phyloP scores from a whole-genome alignment of 2,329 filamentous ascomycete genomes.

The Microsporum ferrugineum region DNA sequence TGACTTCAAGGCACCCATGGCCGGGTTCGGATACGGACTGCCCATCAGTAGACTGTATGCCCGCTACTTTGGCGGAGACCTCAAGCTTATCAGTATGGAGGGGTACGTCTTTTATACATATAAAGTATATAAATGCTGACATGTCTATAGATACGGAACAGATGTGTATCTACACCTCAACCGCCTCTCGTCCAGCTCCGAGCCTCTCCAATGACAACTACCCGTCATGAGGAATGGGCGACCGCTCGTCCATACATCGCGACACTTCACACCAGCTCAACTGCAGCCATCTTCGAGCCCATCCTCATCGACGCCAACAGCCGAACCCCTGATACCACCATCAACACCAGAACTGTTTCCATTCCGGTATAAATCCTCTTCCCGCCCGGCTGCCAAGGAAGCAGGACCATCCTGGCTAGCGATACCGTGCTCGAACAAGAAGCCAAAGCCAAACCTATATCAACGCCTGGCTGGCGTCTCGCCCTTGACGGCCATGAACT shows the following conservation, averaged over 20 bases:
- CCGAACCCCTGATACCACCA: conserved; percentile 16
- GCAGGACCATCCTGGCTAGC: neutral
- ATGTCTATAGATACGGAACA: conserved; percentile 66
- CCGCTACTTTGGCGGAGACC: conserved; percentile 89
- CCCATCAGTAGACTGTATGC: conserved; percentile 92
- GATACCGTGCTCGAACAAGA: neutral
- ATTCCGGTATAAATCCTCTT: neutral
- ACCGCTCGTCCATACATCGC: conserved; percentile 33
- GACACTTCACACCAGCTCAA: conserved; percentile 25
- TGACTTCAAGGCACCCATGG: conserved; percentile 99
- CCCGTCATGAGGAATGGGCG: conserved; percentile 73
- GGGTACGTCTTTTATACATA: conserved; percentile 53
- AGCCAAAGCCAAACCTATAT: neutral
- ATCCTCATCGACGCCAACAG: conserved; percentile 16
- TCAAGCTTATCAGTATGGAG: conserved; percentile 99
- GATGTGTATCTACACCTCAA: conserved; percentile 98
- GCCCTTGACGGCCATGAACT: conserved; percentile 43
- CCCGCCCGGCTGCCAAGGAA: neutral
- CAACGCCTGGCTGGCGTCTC: conserved; percentile 28
- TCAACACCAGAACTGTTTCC: neutral
- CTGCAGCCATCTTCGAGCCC: neutral
- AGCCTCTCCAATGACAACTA: conserved; percentile 87
- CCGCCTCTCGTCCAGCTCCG: conserved; percentile 84
- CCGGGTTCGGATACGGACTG: conserved; percentile 93
- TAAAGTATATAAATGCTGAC: conserved; percentile 15